Evolutionary conservation across 1,284 basidiomycete genomes (phyloP), one percentile per base, ranked within the genome.

Genomic region (Schizopora paradoxa): DNA sequence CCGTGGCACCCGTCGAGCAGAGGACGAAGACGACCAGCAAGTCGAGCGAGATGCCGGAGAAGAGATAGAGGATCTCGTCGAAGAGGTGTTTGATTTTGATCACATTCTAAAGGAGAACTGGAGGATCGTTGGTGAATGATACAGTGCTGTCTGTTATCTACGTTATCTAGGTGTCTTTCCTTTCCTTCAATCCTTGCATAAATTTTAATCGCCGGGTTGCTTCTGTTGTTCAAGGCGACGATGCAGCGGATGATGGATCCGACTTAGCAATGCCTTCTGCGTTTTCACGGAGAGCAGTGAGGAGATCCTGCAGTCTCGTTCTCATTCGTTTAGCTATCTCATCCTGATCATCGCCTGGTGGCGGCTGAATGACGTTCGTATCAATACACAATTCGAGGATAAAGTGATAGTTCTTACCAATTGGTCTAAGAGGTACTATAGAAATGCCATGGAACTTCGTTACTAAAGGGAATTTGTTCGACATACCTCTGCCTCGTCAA

Each of bases 341-440:
- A 19, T 59, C 59, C 41, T 62, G 59, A 41, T 58, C 60, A 6
- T 52, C 21, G 2, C 55, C 54, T 1, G 60, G 60, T 5, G 58
- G 54, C 0, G 60, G 60, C 60, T 62, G 22, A n/a, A 19, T 4
- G 16, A 27, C 4, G 35, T 6, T n/a, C 18, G 18, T 32, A 27
- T 28, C 31, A 31, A 33, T 11, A 6, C 32, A 13, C 18, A 18
- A n/a, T 7, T 7, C 29, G 41, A 44, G 14, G 22, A 33, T 16
- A 19, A 21, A 8, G 18, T 5, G 31, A 31, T 22, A 42, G n/a
- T 19, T 28, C 33, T 33, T 51, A 62, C 60, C 42, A 61, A 45
- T 47, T 60, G 60, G 45, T 62, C 60, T 11, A 62, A 43, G 10
- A 62, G 56, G 37, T 62, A 60, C 59, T 61, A 26, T 8, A n/a